These are phyloP conservation scores for Diaporthe citriasiana DNA, from an alignment of 2,329 filamentous ascomycete species.

Conservation along the genomic window DNA sequence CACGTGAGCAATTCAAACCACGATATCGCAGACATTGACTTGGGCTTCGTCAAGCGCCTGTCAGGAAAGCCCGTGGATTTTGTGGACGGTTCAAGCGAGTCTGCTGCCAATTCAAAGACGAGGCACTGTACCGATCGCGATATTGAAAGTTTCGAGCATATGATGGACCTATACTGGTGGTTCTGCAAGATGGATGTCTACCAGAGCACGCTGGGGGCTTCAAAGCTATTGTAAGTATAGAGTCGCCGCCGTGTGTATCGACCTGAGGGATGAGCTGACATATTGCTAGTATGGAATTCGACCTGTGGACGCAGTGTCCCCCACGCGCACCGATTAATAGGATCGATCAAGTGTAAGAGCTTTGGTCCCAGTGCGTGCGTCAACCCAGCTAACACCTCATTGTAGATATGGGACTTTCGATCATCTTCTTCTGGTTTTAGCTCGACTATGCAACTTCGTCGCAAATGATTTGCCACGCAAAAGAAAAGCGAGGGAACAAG, in stretches of 20 bases:
- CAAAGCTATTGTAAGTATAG: slow-evolving; percentile 81
- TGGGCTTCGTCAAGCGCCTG: slow-evolving; percentile 57
- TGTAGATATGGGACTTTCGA: slow-evolving; percentile 88
- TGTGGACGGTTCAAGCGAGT: slow-evolving; percentile 42
- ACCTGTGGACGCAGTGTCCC: slow-evolving; percentile 87
- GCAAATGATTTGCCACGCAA: slow-evolving; percentile 85
- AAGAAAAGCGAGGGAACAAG: slow-evolving; percentile 72
- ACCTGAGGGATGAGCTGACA: slow-evolving; percentile 45
- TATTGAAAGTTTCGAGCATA: slow-evolving; percentile 82
- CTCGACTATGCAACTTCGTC: slow-evolving; percentile 83
- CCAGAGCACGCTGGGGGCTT: slow-evolving; percentile 90
- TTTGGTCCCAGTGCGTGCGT: not conserved
- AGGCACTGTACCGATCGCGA: slow-evolving; percentile 67
- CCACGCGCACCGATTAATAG: slow-evolving; percentile 85
- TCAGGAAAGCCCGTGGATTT: slow-evolving; percentile 55
- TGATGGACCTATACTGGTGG: slow-evolving; percentile 95
- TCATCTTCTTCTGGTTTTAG: slow-evolving; percentile 86
- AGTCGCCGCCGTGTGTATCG: not conserved
- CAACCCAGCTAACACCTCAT: slow-evolving; percentile 45
- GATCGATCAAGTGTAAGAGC: slow-evolving; percentile 76
- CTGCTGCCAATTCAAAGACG: slow-evolving; percentile 34
- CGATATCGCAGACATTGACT: slow-evolving; percentile 58
- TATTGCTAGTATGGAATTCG: slow-evolving; percentile 78
- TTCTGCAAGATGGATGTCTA: slow-evolving; percentile 95
- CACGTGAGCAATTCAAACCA: slow-evolving; percentile 44